phyloP scores from a whole-genome alignment of 208 protist genomes.

The Trypanosoma platydactyli region DNA sequence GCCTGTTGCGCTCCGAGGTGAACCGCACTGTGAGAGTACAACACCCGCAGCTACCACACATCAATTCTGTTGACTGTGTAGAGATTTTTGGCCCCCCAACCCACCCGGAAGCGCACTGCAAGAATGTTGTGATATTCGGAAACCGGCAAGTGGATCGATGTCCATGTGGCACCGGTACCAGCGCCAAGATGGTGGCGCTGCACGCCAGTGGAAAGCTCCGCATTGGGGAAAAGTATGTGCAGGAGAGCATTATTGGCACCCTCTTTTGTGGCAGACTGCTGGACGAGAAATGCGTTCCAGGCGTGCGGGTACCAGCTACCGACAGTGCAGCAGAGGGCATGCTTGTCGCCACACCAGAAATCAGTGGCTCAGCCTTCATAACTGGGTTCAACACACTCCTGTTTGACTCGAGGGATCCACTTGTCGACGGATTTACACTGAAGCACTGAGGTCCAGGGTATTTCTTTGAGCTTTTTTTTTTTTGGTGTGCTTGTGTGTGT shows the following conservation, averaged over 20 bases:
- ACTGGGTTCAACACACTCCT: constrained; percentile 19
- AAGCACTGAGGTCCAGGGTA: constrained; percentile 1
- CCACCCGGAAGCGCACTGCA: not conserved
- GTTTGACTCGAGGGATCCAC: constrained; percentile 12
- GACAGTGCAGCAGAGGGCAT: constrained; percentile 3
- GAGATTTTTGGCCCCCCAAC: constrained; percentile 16
- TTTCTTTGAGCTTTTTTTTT: constrained; percentile 12
- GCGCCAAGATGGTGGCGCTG: constrained; percentile 17
- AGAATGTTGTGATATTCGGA: constrained; percentile 23
- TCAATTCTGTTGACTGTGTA: constrained; percentile 13
- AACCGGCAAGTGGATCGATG: constrained; percentile 16
- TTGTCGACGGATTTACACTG: constrained; percentile 13
- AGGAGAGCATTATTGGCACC: constrained; percentile 16
- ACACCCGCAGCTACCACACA: constrained; percentile 16
- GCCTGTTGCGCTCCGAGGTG: not conserved
- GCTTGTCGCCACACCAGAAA: constrained; percentile 10
- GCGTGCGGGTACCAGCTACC: constrained; percentile 1
- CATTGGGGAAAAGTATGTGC: constrained; percentile 18
- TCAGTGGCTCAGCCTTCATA: constrained; percentile 13
- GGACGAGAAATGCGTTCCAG: not conserved
- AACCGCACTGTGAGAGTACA: constrained; percentile 9
- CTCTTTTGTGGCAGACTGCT: constrained; percentile 16
- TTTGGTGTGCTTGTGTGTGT: constrained; percentile 13
- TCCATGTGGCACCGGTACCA: constrained; percentile 17
- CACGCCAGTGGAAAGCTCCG: constrained; percentile 11